Evolutionary conservation across 2,329 filamentous ascomycete genomes (phyloP).

Genomic region (Exophiala sp.): DNA sequence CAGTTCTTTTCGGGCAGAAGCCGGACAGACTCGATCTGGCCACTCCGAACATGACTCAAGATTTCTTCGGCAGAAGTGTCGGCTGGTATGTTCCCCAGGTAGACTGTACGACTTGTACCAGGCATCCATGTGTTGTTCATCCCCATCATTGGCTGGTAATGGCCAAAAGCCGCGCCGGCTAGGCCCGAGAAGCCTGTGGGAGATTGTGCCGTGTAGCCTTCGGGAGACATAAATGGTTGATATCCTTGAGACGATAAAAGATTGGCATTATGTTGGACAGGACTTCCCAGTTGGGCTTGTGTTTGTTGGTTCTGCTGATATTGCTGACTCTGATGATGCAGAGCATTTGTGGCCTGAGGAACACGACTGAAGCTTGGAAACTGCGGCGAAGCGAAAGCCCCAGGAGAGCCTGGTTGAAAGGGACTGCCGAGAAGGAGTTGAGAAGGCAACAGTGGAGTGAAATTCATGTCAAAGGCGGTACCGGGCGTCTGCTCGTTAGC

Average conservation of each 20-base stretch:
- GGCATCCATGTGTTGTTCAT: slow-evolving; percentile 54
- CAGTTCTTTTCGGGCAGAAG: slow-evolving; percentile 98
- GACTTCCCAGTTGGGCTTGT: slow-evolving; percentile 57
- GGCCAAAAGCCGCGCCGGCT: slow-evolving; percentile 52
- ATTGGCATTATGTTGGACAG: slow-evolving; percentile 62
- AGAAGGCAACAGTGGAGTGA: slow-evolving; percentile 89
- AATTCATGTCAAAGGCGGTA: slow-evolving; percentile 94
- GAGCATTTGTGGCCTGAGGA: slow-evolving; percentile 53
- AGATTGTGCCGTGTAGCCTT: slow-evolving; percentile 78
- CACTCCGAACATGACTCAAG: slow-evolving; percentile 88
- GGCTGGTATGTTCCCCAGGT: slow-evolving; percentile 95
- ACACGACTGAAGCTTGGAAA: slow-evolving; percentile 80
- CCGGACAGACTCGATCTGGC: slow-evolving; percentile 97
- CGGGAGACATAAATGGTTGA: slow-evolving; percentile 78
- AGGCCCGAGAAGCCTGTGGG: slow-evolving; percentile 68
- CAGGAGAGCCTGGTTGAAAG: slow-evolving; percentile 90
- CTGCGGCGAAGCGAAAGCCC: slow-evolving; percentile 81
- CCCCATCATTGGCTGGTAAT: slow-evolving; percentile 70
- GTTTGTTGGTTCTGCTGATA: slow-evolving; percentile 47
- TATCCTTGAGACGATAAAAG: slow-evolving; percentile 74
- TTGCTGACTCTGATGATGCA: slow-evolving; percentile 52
- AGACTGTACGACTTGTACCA: slow-evolving; percentile 91
- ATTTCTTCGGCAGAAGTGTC: slow-evolving; percentile 97
- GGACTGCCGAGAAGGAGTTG: slow-evolving; percentile 91
- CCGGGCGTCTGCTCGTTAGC: slow-evolving; percentile 72